Percentiles rank a stretch among this genome's conserved stretches.
These are phyloP conservation scores for Fusarium circinatum DNA, from an alignment of 2,329 filamentous ascomycete species.

Conservation along the genomic window DNA sequence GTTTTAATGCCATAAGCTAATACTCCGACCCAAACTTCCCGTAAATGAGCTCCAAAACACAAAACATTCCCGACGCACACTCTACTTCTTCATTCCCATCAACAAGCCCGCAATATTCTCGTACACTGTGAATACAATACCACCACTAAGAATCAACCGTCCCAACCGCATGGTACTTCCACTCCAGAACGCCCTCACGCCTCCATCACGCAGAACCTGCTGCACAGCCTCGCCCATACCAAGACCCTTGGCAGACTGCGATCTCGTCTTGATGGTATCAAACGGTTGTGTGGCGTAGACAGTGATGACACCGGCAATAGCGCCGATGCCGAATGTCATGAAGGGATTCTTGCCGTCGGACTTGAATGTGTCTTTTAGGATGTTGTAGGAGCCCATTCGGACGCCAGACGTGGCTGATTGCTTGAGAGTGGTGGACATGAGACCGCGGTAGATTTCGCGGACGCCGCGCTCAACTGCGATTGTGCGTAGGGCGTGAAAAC, in stretches of 20 bases:
- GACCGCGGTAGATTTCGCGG: slow-evolving; percentile 55
- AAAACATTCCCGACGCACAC: neutral
- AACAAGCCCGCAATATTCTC: slow-evolving; percentile 59
- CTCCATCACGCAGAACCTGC: slow-evolving; percentile 65
- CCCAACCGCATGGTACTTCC: slow-evolving; percentile 76
- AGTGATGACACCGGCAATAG: slow-evolving; percentile 68
- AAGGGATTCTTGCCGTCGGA: slow-evolving; percentile 38
- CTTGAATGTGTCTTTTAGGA: slow-evolving; percentile 50
- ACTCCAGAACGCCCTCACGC: slow-evolving; percentile 71
- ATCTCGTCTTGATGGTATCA: slow-evolving; percentile 71
- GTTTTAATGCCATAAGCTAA: neutral
- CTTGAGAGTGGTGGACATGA: slow-evolving; percentile 58
- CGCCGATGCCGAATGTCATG: slow-evolving; percentile 70
- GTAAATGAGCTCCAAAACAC: neutral
- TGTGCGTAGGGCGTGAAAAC: slow-evolving; percentile 46
- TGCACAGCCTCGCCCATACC: slow-evolving; percentile 66
- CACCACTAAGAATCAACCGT: slow-evolving; percentile 71
- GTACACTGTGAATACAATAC: slow-evolving; percentile 72
- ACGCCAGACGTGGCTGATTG: slow-evolving; percentile 59
- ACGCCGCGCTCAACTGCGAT: slow-evolving; percentile 55
- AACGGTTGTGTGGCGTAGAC: slow-evolving; percentile 70
- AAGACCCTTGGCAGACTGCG: slow-evolving; percentile 67
- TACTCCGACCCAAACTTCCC: neutral
- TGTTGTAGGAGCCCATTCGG: slow-evolving; percentile 61
- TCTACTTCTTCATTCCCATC: slow-evolving; percentile 8